Conservation (phyloP, 345 rosid genomes). For the Populus ilicifolia region DNA sequence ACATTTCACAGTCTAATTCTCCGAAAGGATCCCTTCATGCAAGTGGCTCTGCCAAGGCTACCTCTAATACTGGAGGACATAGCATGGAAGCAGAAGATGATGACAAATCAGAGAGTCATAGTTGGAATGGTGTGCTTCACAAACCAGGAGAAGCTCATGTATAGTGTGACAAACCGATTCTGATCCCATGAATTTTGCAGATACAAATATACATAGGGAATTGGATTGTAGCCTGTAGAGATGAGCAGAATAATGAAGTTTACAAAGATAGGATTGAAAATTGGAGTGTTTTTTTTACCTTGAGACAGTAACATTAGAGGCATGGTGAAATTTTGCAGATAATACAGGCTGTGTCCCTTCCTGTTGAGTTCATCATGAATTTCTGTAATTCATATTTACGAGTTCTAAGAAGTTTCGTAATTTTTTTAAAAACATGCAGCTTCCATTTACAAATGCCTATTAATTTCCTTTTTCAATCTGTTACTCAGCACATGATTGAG, state of each 20-base stretch:
- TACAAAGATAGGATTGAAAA: not conserved
- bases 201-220: slow-evolving; percentile 8
- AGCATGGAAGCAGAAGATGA: slow-evolving; percentile 17
- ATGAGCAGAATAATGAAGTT: slow-evolving; percentile 11
- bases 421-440: not conserved
- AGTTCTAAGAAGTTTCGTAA: not conserved
- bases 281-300: not conserved
- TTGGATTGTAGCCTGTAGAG: not conserved
- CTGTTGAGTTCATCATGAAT: not conserved
- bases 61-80: slow-evolving; percentile 5
- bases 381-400: slow-evolving; percentile 5
- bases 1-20: slow-evolving; percentile 6
- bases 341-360: not conserved
- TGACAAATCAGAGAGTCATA: slow-evolving; percentile 21
- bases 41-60: slow-evolving; percentile 3
- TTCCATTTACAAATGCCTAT: not conserved
- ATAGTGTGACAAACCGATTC: slow-evolving; percentile 12
- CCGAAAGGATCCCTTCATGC: slow-evolving; percentile 10
- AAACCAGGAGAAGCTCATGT: slow-evolving; percentile 6
- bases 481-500: not conserved
- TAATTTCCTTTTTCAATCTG: not conserved
- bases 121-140: slow-evolving; percentile 10
- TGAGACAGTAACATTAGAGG: slow-evolving; percentile 10
- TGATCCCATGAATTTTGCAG: slow-evolving; percentile 22
- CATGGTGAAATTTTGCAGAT: slow-evolving; percentile 3